A percentile compares a stretch with the other conserved stretches of the same genome.
Evolutionary conservation across 2,329 filamentous ascomycete species (phyloP).

Genomic region (Fusarium nanum): DNA sequence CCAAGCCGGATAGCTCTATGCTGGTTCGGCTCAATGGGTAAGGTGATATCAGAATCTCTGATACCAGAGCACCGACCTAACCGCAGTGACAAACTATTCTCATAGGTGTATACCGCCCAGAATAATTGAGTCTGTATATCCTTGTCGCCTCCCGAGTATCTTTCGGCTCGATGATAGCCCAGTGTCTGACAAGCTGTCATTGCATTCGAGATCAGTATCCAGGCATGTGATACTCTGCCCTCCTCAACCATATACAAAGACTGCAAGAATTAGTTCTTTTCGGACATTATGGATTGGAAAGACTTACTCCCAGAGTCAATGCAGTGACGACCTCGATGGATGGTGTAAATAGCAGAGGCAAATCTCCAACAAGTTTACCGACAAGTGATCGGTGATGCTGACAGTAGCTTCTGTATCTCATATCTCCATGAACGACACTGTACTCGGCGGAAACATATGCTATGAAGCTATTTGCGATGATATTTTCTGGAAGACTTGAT

Average conservation of each 20-base stretch:
- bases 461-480: constrained; percentile 53
- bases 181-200: constrained; percentile 50
- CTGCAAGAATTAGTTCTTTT: constrained; percentile 20
- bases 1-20: constrained; percentile 34
- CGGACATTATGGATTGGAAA: accelerated
- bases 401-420: constrained; percentile 42
- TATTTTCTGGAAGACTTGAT: constrained; percentile 49
- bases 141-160: neutral
- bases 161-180: constrained; percentile 46
- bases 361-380: constrained; percentile 35
- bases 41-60: constrained; percentile 49
- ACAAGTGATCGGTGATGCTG: constrained; percentile 47
- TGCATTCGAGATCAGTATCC: constrained; percentile 53
- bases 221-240: constrained; percentile 49
- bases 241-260: constrained; percentile 50
- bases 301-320: constrained; percentile 50
- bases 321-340: constrained; percentile 51
- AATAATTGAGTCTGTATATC: constrained; percentile 41
- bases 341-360: constrained; percentile 50
- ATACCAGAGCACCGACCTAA: constrained; percentile 51
- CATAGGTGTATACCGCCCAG: constrained; percentile 52
- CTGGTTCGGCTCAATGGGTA: constrained; percentile 29
- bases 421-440: constrained; percentile 38
- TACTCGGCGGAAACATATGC: constrained; percentile 53
- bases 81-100: constrained; percentile 53